Base-by-base conservation (phyloP, 345 rosid species). In the Iberis pinnata region DNA sequence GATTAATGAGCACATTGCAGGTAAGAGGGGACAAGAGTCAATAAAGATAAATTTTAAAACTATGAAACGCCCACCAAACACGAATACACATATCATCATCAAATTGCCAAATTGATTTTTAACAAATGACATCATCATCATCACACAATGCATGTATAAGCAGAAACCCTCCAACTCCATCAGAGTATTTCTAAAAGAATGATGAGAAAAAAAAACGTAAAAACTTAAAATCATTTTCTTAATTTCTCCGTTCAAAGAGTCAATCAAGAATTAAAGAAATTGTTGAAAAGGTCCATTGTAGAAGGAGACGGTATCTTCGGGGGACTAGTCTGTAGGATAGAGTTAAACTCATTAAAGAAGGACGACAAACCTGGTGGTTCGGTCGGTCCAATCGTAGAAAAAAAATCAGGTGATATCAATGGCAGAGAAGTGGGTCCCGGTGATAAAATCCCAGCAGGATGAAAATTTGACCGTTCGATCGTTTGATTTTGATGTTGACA, bases 351-450 rank as follows among this genome's bases (percentile, higher is more conserved):
- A 55, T 72, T 77, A 69, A 70, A 35, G 74, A 78, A 20, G 60
- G 74, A 55, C 27, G 57, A 54, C 13, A 33, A 46, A 9, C 61
- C 56, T 47, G 44, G 61, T 10, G 52, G 41, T 4, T 68, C 67
- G 14, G 24, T 20, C 12, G 44, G 11, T 46, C 36, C 64, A 51
- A 64, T 44, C 18, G 89, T 73, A 42, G 89, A 78, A 56, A 89
- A 89, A 58, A 81, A 80, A 67, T 47, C 76, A 0, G 84, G 77
- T 12, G 89, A 73, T 49, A 89, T 75, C 39, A 65, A 71, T 4
- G 78, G 88, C 32, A 86, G 70, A 10, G 85, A 76, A 29, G 77
- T 69, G 4, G 97, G 95, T 0, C 77, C 89, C 0, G 95, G 92
- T 0, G 95, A 88, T 57, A 88, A 64, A 25, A 85, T 85, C 52